These are phyloP conservation scores for Corymbia maculata DNA, from an alignment of 345 rosid genomes.

Conservation along the genomic window DNA sequence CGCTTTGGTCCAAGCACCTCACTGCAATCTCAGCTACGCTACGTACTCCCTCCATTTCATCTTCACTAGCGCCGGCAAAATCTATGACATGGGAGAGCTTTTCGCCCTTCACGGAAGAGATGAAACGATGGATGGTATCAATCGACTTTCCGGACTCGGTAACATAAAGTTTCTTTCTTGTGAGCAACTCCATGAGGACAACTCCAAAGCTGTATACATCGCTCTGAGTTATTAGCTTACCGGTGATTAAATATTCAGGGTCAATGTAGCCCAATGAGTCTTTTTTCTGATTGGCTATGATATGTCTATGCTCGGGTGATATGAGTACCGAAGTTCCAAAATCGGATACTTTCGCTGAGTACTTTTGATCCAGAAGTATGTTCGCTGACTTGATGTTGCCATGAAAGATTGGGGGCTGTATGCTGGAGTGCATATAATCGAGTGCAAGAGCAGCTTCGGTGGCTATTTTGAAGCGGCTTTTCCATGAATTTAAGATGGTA, in stretches of 20 bases:
- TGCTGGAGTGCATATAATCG: not conserved
- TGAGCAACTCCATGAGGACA: not conserved
- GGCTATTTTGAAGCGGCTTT: not conserved
- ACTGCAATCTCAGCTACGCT: not conserved
- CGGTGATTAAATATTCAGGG: not conserved
- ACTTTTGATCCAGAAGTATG: not conserved
- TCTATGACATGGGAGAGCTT: not conserved
- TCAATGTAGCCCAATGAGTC: not conserved
- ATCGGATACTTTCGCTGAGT: not conserved
- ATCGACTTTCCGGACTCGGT: accelerated
- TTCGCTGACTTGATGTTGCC: not conserved
- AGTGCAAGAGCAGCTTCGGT: not conserved
- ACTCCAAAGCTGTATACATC: not conserved
- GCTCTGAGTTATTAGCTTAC: not conserved
- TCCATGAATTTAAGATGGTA: not conserved
- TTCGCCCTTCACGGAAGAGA: not conserved
- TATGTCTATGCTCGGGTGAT: not conserved
- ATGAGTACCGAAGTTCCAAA: not conserved
- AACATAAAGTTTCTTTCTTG: not conserved
- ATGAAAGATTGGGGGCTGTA: not conserved
- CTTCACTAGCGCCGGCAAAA: not conserved
- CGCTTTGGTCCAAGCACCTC: not conserved
- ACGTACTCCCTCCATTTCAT: accelerated
- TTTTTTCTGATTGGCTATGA: not conserved
- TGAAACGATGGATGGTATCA: not conserved